Conservation (phyloP, 306 rosid species). For the Leucaena leucocephala region DNA sequence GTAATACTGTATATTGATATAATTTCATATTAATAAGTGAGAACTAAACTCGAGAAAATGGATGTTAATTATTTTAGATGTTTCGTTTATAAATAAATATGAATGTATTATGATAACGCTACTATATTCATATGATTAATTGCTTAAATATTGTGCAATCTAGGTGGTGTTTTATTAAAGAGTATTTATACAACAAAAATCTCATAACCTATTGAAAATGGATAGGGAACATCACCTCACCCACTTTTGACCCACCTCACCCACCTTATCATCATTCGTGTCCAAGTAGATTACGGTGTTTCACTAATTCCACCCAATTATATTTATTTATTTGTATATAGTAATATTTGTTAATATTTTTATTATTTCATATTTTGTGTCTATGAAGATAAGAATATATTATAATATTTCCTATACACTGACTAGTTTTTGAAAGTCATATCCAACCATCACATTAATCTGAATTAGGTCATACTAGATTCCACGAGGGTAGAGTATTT, state of each 20-base stretch:
- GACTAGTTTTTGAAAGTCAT: no score
- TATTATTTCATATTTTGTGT: no score
- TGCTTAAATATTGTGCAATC: no score
- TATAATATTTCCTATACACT: no score
- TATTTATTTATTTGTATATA: not conserved
- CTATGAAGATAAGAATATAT: no score
- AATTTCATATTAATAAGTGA: not conserved
- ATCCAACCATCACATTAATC: no score
- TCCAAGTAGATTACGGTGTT: not conserved
- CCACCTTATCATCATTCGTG: slow-evolving; percentile 1
- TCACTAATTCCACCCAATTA: not conserved
- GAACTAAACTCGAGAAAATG: not conserved
- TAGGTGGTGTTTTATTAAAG: not conserved
- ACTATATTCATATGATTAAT: not conserved
- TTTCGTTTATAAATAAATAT: no score
- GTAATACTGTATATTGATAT: not conserved
- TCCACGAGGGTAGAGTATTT: not conserved
- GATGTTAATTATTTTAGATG: not conserved
- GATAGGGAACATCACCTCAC: slow-evolving; percentile 40
- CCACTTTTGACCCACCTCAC: slow-evolving; percentile 46
- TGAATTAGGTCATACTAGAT: no score
- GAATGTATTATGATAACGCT: no score
- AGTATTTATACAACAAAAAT: not conserved
- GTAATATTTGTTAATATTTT: no score
- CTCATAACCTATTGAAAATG: not conserved